Base-by-base conservation (phyloP, 1,284 basidiomycete genomes). In the Acaromyces ingoldii region DNA sequence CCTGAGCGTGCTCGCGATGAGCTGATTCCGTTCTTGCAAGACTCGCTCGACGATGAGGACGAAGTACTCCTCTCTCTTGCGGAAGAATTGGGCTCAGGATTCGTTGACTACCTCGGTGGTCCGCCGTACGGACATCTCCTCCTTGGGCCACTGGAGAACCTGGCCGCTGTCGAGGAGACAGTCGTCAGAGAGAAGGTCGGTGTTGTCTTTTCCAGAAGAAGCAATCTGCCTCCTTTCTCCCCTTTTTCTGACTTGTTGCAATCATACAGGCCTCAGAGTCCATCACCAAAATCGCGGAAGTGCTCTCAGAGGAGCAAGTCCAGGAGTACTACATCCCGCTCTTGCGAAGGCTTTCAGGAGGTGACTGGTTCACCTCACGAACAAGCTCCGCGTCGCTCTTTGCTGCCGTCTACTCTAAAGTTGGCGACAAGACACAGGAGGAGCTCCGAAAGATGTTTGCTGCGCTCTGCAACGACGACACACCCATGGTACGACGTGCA, bases 321-420 rank as follows among this genome's bases (percentile, higher is more conserved):
- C 91, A 97, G 78, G 85, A 91, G 74, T 83, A 84, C 76, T 95
- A 93, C 78, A 85, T 98, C 51, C 95, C 95, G 49, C 82, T 98
- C 45, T 77, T 98, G 57, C 87, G 87, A 74, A 85, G 92, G 53
- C 83, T 99, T 34, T 87, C 91, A 0, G 83, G 84, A 56, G 95
- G 92, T 55, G 95, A 98, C 78, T 99, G 95, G 95, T 98, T 98
- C 80, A 98, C 95, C n/a, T 93, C 91, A 29, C 84, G 93, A 60
- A 95, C 91, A 38, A 96, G 93, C 37, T 89, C 95, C 39, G 91
- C 91, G 55, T 89, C 92, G 2, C 82, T 99, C 28, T 98, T 91
- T 75, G 85, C 91, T 9, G 85, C 91, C n/a, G 88, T 90, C 22
- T 99, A 98, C 76, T 80, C 84, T 29, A 74, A 76, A 37, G 42